Percentiles rank a stretch among this genome's conserved stretches.
Evolutionary conservation across 1,284 basidiomycete genomes (phyloP).

Genomic region (Kwoniella shivajii): DNA sequence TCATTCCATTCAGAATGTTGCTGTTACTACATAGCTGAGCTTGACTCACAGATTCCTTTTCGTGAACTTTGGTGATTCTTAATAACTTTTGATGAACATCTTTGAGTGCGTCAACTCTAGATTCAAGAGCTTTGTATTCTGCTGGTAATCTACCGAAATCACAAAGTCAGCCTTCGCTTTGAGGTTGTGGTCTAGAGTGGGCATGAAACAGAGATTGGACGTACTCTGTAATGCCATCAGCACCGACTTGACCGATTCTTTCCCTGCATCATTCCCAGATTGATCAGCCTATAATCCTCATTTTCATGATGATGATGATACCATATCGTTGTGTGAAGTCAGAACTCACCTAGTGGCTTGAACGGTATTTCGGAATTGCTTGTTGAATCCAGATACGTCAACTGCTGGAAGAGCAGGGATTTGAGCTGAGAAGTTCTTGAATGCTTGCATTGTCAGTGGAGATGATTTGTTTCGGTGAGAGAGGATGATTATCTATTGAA

Average conservation of each 20-base stretch:
- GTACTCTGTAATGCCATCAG: conserved; percentile 90
- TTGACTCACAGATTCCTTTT: conserved; percentile 61
- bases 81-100: conserved; percentile 75
- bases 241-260: conserved; percentile 80
- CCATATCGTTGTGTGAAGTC: neutral
- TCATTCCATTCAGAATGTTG: neutral
- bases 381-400: conserved; percentile 60
- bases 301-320: neutral
- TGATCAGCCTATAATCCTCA: conserved; percentile 5
- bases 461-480: neutral
- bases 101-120: conserved; percentile 88
- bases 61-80: conserved; percentile 85
- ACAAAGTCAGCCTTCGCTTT: neutral
- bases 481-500: neutral
- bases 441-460: conserved; percentile 44
- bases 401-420: conserved; percentile 42
- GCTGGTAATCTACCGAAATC: conserved; percentile 38
- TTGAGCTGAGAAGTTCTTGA: conserved; percentile 49
- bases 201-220: conserved; percentile 55
- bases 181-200: neutral
- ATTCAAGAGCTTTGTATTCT: conserved; percentile 96
- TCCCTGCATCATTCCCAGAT: conserved; percentile 58
- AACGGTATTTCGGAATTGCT: conserved; percentile 80
- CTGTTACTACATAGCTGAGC: neutral
- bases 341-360: conserved; percentile 70